Evolutionary conservation across 2,329 filamentous ascomycete genomes (phyloP).

Genomic region (Coniochaeta hoffmannii): DNA sequence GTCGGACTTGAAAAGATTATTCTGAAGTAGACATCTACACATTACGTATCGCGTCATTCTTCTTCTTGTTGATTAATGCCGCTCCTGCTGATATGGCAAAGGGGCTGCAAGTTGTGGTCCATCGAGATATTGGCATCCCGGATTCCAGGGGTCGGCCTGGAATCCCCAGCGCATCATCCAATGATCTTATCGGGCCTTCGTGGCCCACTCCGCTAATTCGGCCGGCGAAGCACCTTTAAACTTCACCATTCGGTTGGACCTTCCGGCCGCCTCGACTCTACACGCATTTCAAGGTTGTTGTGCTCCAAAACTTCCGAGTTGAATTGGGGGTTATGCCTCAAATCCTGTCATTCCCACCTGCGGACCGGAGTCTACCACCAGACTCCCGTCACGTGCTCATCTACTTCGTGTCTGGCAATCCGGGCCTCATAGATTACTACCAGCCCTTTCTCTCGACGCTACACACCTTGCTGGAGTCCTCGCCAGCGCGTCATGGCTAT

Average conservation of each 20-base stretch:
- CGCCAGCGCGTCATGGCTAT: neutral
- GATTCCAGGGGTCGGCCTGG: too few species aligned
- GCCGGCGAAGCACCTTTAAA: neutral
- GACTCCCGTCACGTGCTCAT: slow-evolving; percentile 35
- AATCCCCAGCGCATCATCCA: neutral
- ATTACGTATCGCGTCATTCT: too few species aligned
- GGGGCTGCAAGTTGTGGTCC: too few species aligned
- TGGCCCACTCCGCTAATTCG: neutral
- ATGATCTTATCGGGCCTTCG: neutral
- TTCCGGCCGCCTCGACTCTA: neutral
- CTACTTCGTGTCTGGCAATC: slow-evolving; percentile 71
- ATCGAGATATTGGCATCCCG: too few species aligned
- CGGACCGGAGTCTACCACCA: neutral
- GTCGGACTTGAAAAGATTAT: too few species aligned
- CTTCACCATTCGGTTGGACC: neutral
- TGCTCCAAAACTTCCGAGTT: neutral
- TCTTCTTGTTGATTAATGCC: too few species aligned
- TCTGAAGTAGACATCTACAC: too few species aligned
- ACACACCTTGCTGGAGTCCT: slow-evolving; percentile 39
- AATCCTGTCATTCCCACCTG: neutral
- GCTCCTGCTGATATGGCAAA: too few species aligned
- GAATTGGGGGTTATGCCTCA: neutral
- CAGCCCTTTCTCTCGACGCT: slow-evolving; percentile 55
- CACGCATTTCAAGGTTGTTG: neutral
- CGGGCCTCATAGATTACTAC: slow-evolving; percentile 70